Evolutionary conservation across 768 basidiomycete genomes (phyloP), one percentile per base, ranked within the genome.

Genomic region (Panaeolus papilionaceus): DNA sequence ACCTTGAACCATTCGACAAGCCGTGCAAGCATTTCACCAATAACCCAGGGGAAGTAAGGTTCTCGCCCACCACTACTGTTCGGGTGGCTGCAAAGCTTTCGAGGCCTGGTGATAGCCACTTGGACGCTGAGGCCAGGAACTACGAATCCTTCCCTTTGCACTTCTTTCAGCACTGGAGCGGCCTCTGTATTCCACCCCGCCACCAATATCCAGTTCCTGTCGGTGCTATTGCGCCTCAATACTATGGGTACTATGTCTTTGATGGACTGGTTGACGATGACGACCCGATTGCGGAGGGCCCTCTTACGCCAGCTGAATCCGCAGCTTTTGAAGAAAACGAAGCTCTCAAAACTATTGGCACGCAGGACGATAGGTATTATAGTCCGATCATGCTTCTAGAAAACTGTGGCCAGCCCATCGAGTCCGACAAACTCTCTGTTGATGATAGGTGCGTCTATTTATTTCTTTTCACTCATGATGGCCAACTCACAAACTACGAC

Each of bases 221-320:
- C 3, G 77, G 80, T 7, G 81, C 89, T 0, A 61, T 89, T 61
- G 85, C 87, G 2, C 89, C 90, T 0, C 88, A 89, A 73, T 91
- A 84, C 74, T 91, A 87, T 70, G 89, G 90, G 1, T 88, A 86
- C 75, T 91, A 90, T 69, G 72, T 70, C 8, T 77, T 76, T 11
- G 70, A 72, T 0, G 37, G 73, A 33, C 65, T 68, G 0, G 66
- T 62, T 45, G 65, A 67, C 4, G 45, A 42, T 3, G 28, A 28
- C 14, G 54, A 58, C 14, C 54, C 54, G 4, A 16, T 58, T 58
- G 54, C 54, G 3, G 12, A 58, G 33, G 54, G 54, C 7, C 54
- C 54, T 7, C 54, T 58, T 4, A 8, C 54, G 4, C n/a, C 12
- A 61, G 18, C 11, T 2, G 14, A 44, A 18, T 16, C 16, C 18